A percentile compares a stretch with the other conserved stretches of the same genome.
Conservation (phyloP, 768 basidiomycete genomes). For the Hypholoma fasciculare region DNA sequence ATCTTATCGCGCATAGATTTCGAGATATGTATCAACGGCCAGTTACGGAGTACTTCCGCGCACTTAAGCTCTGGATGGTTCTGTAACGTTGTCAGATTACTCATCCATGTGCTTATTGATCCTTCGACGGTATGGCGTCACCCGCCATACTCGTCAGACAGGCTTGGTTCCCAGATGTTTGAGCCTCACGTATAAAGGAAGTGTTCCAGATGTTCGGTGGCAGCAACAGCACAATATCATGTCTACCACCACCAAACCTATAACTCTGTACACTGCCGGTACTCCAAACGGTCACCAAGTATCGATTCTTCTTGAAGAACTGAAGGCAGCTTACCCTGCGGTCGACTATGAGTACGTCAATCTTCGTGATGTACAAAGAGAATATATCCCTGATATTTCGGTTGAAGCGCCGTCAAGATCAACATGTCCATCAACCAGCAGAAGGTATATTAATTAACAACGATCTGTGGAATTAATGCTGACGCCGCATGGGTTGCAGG, state of each 20-base stretch:
- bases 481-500: conserved; percentile 20
- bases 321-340: conserved; percentile 51
- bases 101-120: conserved; percentile 9
- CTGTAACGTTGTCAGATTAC: background rate
- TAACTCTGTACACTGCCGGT: conserved; percentile 50
- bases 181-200: background rate
- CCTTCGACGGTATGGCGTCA: conserved; percentile 10
- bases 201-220: background rate
- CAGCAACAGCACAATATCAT: conserved; percentile 15
- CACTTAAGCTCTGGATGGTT: no score
- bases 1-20: no score
- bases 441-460: conserved; percentile 43
- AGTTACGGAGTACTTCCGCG: no score
- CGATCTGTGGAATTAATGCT: background rate
- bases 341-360: conserved; percentile 50
- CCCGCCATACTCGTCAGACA: background rate
- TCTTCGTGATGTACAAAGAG: background rate
- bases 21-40: no score
- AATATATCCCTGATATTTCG: background rate
- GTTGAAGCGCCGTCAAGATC: conserved; percentile 48
- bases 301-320: conserved; percentile 62
- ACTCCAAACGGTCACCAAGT: conserved; percentile 61
- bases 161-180: background rate
- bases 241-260: conserved; percentile 33
- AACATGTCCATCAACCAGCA: conserved; percentile 66